phyloP scores from a whole-genome alignment of 495 filamentous ascomycete genomes.

The Xylaria nigripes region DNA sequence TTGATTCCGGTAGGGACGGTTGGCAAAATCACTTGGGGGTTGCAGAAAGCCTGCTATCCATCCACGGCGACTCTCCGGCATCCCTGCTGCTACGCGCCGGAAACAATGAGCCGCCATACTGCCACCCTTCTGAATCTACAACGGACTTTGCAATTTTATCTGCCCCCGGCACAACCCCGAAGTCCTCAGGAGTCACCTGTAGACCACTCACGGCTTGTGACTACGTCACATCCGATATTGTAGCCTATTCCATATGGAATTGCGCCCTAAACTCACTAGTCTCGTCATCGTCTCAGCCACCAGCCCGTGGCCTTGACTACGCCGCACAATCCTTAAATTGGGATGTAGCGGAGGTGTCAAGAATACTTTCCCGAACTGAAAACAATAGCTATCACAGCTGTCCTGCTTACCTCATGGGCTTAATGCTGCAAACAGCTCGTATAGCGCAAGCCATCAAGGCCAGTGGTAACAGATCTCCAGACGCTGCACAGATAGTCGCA shows the following conservation, averaged over 20 bases:
- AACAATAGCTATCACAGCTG: slow-evolving; percentile 41
- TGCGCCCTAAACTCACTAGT: slow-evolving; percentile 29
- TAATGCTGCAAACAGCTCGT: slow-evolving; percentile 29
- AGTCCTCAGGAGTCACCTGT: slow-evolving; percentile 17
- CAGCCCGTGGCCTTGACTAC: neutral
- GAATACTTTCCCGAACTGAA: slow-evolving; percentile 34
- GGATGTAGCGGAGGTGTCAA: slow-evolving; percentile 23
- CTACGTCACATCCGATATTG: slow-evolving; percentile 33
- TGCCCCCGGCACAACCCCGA: slow-evolving; percentile 20
- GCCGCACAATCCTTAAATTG: slow-evolving; percentile 4
- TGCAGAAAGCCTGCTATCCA: slow-evolving; percentile 35
- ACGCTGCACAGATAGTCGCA: slow-evolving; percentile 11
- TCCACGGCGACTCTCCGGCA: slow-evolving; percentile 19
- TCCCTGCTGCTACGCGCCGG: slow-evolving; percentile 12
- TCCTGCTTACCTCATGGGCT: slow-evolving; percentile 32
- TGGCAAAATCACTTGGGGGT: slow-evolving; percentile 50
- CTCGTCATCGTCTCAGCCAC: slow-evolving; percentile 24
- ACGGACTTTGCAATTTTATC: neutral
- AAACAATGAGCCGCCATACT: neutral
- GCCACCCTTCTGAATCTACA: slow-evolving; percentile 8
- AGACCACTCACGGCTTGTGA: slow-evolving; percentile 21
- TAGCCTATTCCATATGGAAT: slow-evolving; percentile 33
- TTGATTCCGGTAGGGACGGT: slow-evolving; percentile 46
- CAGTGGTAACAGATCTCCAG: neutral
- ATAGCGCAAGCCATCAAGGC: slow-evolving; percentile 19